These are phyloP conservation scores for Populus alba DNA, from an alignment of 345 rosid genomes.

Conservation along the genomic window DNA sequence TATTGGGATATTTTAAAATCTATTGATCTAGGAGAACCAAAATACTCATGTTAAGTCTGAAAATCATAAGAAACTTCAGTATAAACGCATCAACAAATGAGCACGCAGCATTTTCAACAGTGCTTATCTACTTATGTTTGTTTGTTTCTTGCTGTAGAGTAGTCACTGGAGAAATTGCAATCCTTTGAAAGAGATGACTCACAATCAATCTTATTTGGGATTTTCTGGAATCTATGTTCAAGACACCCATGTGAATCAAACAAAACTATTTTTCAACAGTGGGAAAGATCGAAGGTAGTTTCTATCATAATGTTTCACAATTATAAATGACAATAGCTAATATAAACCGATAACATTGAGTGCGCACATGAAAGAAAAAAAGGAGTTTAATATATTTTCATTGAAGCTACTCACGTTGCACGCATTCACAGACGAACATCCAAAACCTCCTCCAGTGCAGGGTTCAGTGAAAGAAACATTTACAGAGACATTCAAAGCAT, in stretches of 20 bases:
- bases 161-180: background rate
- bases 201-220: background rate
- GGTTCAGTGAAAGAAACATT: conserved; percentile 72
- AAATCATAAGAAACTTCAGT: background rate
- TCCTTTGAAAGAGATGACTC: too few species aligned
- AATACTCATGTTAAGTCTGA: background rate
- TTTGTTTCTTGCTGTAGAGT: background rate
- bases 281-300: background rate
- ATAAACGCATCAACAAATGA: background rate
- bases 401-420: conserved; percentile 82
- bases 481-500: conserved; percentile 67
- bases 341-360: conserved; percentile 1
- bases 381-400: conserved; percentile 12
- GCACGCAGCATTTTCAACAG: background rate
- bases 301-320: background rate
- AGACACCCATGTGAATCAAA: background rate
- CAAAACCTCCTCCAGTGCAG: conserved; percentile 71
- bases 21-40: background rate
- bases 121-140: background rate
- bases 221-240: background rate
- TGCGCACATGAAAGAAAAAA: background rate
- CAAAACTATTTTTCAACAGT: background rate
- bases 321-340: background rate
- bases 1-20: too few species aligned
- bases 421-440: conserved; percentile 68